These are phyloP conservation scores for Graphiopsis chlorocephala DNA, from an alignment of 2,329 filamentous ascomycete genomes.

Conservation along the genomic window DNA sequence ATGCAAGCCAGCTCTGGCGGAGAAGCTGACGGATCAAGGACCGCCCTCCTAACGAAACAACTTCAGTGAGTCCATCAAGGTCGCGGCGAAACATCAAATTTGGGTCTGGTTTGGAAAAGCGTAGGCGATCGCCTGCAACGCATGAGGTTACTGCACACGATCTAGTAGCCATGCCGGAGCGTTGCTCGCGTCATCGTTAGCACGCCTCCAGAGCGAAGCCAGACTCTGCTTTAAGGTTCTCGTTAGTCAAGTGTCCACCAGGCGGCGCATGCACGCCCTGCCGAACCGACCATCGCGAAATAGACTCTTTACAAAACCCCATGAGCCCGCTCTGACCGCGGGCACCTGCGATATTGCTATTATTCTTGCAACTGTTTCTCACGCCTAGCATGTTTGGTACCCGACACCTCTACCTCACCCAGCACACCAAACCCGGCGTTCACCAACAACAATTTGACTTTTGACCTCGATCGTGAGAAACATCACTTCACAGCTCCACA, in stretches of 20 bases:
- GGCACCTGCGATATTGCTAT: not conserved
- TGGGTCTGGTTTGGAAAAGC: not conserved
- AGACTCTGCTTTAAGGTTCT: slow-evolving; percentile 13
- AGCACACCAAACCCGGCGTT: not conserved
- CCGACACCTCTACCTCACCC: not conserved
- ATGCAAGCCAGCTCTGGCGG: not conserved
- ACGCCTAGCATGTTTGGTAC: slow-evolving; percentile 13
- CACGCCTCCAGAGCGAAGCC: not conserved
- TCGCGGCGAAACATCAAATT: not conserved
- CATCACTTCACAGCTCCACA: not conserved
- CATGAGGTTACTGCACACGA: slow-evolving; percentile 12
- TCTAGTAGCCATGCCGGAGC: slow-evolving; percentile 3
- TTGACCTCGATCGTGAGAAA: not conserved
- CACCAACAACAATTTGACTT: not conserved
- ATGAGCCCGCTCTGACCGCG: slow-evolving; percentile 6
- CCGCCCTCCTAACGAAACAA: not conserved
- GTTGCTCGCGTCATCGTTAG: slow-evolving; percentile 14
- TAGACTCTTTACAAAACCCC: slow-evolving; percentile 16
- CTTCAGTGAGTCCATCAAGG: slow-evolving; percentile 7
- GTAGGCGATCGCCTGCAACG: slow-evolving; percentile 14
- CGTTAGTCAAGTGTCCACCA: slow-evolving; percentile 12
- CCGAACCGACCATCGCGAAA: slow-evolving; percentile 9
- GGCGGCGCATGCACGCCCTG: slow-evolving; percentile 12
- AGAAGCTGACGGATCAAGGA: not conserved
- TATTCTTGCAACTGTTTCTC: not conserved